These are phyloP conservation scores for Candida verbasci DNA, from an alignment of 805 yeast genomes.

Conservation along the genomic window DNA sequence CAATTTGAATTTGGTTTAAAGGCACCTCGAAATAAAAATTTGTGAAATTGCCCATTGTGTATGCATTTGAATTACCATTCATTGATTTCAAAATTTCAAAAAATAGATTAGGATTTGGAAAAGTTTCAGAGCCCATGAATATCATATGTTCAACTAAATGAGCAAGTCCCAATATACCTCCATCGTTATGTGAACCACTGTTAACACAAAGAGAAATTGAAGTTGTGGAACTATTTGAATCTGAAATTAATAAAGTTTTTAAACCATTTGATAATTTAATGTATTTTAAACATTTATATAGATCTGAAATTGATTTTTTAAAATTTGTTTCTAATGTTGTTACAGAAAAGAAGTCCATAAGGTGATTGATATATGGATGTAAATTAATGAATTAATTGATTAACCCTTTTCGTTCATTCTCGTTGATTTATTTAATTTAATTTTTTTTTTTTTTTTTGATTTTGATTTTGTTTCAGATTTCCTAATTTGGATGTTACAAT, in stretches of 20 bases:
- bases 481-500: constrained; percentile 6
- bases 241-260: constrained; percentile 65
- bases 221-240: constrained; percentile 59
- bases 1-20: constrained; percentile 21
- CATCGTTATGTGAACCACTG: constrained; percentile 80
- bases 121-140: constrained; percentile 48
- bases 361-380: too few species aligned
- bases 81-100: constrained; percentile 38
- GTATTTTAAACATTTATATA: constrained; percentile 39
- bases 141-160: constrained; percentile 43
- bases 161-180: constrained; percentile 75
- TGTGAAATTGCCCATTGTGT: constrained; percentile 64
- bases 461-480: constrained; percentile 5
- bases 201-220: constrained; percentile 73
- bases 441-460: too few species aligned
- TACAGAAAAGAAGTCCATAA: constrained; percentile 10
- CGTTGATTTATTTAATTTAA: not conserved
- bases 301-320: constrained; percentile 29
- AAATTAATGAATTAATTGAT: not conserved
- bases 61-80: constrained; percentile 65
- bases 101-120: constrained; percentile 44
- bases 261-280: constrained; percentile 66
- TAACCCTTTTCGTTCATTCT: not conserved
- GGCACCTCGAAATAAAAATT: constrained; percentile 63
- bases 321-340: constrained; percentile 13